Evolutionary conservation across 129 eudicot species (phyloP).

Genomic region (Silybum marianum): DNA sequence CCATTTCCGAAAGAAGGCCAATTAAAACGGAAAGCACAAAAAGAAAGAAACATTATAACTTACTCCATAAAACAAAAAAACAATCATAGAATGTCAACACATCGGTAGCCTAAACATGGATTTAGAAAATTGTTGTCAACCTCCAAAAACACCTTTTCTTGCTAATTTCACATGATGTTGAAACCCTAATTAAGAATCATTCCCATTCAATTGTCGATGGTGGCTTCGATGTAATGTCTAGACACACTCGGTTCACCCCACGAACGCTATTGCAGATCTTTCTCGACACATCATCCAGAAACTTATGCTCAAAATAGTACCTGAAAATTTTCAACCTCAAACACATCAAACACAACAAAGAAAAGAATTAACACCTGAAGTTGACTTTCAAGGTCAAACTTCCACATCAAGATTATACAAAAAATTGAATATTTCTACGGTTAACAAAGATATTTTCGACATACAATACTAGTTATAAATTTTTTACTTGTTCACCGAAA

Average conservation of each 20-base stretch:
- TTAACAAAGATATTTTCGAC: neutral
- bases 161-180: constrained; percentile 13
- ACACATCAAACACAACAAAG: neutral
- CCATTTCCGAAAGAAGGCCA: neutral
- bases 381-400: neutral
- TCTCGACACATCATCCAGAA: constrained; percentile 67
- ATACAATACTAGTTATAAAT: too few species aligned
- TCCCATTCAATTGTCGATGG: constrained; percentile 98
- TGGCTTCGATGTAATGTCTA: constrained; percentile 90
- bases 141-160: constrained; percentile 1
- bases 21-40: neutral
- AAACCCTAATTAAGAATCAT: constrained; percentile 23
- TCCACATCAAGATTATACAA: neutral
- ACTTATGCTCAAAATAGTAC: constrained; percentile 79
- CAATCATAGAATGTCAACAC: constrained; percentile 28
- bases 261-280: constrained; percentile 82
- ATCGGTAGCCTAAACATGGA: constrained; percentile 7
- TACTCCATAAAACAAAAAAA: constrained; percentile 16
- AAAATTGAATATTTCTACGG: neutral
- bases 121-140: constrained; percentile 19
- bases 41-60: constrained; percentile 7
- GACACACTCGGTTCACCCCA: constrained; percentile 87
- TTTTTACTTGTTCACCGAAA: too few species aligned
- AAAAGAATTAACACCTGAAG: too few species aligned
- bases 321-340: constrained; percentile 39